A percentile compares a stretch with the other conserved stretches of the same genome.
phyloP scores from a whole-genome alignment of 352 stramenopile genomes.

The Phytophthora idaei region DNA sequence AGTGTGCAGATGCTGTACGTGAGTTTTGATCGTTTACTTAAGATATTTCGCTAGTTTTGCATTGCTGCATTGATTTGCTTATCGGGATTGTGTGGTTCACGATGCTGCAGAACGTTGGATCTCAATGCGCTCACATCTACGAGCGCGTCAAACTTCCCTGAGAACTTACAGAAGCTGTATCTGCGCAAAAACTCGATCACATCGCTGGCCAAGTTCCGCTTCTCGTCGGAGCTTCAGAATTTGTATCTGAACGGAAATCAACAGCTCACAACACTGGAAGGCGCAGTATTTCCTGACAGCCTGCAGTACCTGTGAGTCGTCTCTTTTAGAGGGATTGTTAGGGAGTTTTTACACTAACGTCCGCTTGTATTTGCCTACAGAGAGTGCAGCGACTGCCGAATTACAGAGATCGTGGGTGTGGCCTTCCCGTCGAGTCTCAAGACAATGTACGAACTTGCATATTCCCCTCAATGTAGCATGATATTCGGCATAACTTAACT shows the following conservation, averaged over 20 bases:
- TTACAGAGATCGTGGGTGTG: constrained; percentile 35
- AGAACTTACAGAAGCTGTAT: constrained; percentile 29
- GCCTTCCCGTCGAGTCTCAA: constrained; percentile 38
- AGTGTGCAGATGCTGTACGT: constrained; percentile 34
- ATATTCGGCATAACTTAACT: constrained; percentile 8
- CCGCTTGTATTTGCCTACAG: constrained; percentile 19
- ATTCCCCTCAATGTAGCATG: background rate
- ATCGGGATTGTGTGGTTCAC: constrained; percentile 6
- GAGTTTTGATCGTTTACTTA: background rate
- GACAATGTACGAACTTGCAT: constrained; percentile 34
- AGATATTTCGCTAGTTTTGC: constrained; percentile 12
- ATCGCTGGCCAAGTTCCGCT: constrained; percentile 38
- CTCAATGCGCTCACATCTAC: constrained; percentile 29
- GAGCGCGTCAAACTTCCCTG: constrained; percentile 28
- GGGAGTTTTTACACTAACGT: constrained; percentile 9
- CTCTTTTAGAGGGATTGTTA: background rate
- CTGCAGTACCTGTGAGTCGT: constrained; percentile 39
- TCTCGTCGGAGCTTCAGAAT: constrained; percentile 30
- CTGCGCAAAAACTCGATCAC: constrained; percentile 43
- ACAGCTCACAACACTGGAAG: constrained; percentile 46
- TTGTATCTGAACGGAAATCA: constrained; percentile 52
- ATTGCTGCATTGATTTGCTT: constrained; percentile 5
- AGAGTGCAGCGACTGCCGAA: constrained; percentile 37
- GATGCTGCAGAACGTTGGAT: constrained; percentile 28
- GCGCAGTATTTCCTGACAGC: constrained; percentile 46